phyloP scores from a whole-genome alignment of 768 basidiomycete species.

The Suillus occidentalis region DNA sequence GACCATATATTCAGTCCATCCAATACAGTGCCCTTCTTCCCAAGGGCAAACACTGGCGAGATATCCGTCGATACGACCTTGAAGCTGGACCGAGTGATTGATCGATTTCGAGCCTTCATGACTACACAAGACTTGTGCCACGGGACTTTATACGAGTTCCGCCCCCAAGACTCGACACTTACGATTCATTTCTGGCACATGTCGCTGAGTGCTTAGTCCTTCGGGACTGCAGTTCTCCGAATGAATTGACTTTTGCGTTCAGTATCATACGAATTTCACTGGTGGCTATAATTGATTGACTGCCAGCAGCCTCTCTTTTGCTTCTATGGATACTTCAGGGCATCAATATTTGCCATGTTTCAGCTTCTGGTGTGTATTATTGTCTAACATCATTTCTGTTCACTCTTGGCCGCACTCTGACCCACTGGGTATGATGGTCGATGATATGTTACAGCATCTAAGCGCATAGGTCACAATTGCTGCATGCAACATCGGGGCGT shows the following conservation, averaged over 20 bases:
- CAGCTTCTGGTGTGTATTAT: slow-evolving; percentile 3
- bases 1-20: slow-evolving; percentile 3
- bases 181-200: background rate
- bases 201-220: background rate
- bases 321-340: slow-evolving; percentile 1
- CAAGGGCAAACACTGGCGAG: slow-evolving; percentile 35
- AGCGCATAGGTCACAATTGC: background rate
- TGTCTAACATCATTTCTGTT: background rate
- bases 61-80: slow-evolving; percentile 25
- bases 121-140: background rate
- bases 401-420: background rate
- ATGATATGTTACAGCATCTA: background rate
- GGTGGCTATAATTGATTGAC: background rate
- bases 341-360: background rate
- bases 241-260: background rate
- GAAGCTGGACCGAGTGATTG: slow-evolving; percentile 13
- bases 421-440: background rate
- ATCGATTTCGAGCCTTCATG: background rate
- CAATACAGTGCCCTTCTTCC: slow-evolving; percentile 29
- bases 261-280: background rate
- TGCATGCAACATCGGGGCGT: background rate
- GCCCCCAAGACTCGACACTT: background rate
- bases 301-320: background rate
- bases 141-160: background rate
- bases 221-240: background rate